Conservation (phyloP, 768 basidiomycete genomes). For the Macrolepiota fuliginosa region DNA sequence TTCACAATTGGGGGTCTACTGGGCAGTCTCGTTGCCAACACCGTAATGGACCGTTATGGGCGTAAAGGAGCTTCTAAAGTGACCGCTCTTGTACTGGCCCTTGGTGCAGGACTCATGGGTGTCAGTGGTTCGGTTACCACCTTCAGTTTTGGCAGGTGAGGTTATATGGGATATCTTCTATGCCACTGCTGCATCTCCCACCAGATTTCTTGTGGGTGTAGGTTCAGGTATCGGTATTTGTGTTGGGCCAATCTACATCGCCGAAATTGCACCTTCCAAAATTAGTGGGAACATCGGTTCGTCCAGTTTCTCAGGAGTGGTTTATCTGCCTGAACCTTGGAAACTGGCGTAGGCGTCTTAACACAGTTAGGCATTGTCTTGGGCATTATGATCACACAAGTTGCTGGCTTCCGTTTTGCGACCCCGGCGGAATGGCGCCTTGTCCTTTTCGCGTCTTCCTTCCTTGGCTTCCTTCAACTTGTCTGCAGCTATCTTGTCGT, state of each 20-base stretch:
- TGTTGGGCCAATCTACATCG: conserved; percentile 81
- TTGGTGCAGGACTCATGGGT: conserved; percentile 67
- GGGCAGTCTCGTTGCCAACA: conserved; percentile 69
- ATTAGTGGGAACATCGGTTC: conserved; percentile 75
- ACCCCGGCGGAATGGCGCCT: conserved; percentile 70
- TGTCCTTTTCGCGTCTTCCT: conserved; percentile 63
- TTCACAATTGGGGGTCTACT: conserved; percentile 87
- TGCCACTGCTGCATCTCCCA: conserved; percentile 3
- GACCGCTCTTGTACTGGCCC: conserved; percentile 51
- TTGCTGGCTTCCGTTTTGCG: conserved; percentile 67
- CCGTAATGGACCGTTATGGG: conserved; percentile 68
- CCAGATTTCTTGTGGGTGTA: conserved; percentile 64
- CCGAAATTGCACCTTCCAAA: conserved; percentile 76
- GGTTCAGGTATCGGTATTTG: conserved; percentile 74
- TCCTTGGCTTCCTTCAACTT: conserved; percentile 55
- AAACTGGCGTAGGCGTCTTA: conserved; percentile 54
- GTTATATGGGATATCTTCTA: not conserved
- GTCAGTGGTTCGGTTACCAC: conserved; percentile 53
- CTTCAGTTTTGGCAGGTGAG: conserved; percentile 67
- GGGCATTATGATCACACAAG: conserved; percentile 85
- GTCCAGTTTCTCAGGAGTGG: conserved; percentile 15
- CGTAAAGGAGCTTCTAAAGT: conserved; percentile 63
- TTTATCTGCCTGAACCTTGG: not conserved
- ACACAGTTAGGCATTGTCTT: conserved; percentile 83
- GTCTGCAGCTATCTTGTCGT: conserved; percentile 50